Evolutionary conservation across 495 filamentous ascomycete genomes (phyloP).

Genomic region (Neurospora sp.): DNA sequence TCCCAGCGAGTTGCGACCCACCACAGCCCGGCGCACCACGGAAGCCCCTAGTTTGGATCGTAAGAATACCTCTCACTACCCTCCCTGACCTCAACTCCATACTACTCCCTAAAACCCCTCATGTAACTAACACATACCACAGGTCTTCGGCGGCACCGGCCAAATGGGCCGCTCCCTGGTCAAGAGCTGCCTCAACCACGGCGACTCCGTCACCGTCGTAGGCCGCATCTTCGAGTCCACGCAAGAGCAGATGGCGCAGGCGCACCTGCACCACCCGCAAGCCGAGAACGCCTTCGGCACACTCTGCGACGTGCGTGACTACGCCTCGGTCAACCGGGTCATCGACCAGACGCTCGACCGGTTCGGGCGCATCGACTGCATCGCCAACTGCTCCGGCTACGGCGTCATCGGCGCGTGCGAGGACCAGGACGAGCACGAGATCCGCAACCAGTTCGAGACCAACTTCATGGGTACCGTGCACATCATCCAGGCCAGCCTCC

Average conservation of each 20-base stretch:
- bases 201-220: slow-evolving; percentile 81
- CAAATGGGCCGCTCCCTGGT: slow-evolving; percentile 91
- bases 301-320: slow-evolving; percentile 81
- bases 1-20: slow-evolving; percentile 72
- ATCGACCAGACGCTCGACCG: slow-evolving; percentile 56
- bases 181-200: slow-evolving; percentile 65
- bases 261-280: slow-evolving; percentile 50
- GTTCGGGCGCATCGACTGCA: slow-evolving; percentile 78
- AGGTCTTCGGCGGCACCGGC: slow-evolving; percentile 91
- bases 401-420: slow-evolving; percentile 94
- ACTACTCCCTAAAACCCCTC: not conserved
- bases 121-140: slow-evolving; percentile 5
- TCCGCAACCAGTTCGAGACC: slow-evolving; percentile 92
- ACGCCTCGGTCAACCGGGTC: slow-evolving; percentile 63
- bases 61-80: slow-evolving; percentile 29
- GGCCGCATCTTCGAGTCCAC: slow-evolving; percentile 77
- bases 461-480: slow-evolving; percentile 93
- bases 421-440: slow-evolving; percentile 90
- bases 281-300: slow-evolving; percentile 71
- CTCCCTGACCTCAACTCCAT: not conserved
- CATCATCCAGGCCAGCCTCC: slow-evolving; percentile 82
- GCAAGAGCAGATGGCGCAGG: slow-evolving; percentile 51
- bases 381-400: slow-evolving; percentile 86
- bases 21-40: slow-evolving; percentile 61
- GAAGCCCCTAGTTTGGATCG: slow-evolving; percentile 74